phyloP scores from a whole-genome alignment of 345 rosid species.

The Eucalyptus grandis region DNA sequence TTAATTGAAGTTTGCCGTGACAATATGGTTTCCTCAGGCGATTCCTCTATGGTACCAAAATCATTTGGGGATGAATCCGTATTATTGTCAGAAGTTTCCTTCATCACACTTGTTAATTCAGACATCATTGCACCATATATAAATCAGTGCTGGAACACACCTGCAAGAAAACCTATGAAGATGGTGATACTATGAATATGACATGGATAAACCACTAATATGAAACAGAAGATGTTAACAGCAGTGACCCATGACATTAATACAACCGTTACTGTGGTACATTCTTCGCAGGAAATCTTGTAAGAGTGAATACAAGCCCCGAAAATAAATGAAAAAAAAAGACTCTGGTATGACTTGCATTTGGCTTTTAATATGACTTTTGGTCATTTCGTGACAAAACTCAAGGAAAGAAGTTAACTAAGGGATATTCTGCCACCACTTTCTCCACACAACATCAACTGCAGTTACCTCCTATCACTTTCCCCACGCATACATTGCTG shows the following conservation, averaged over 20 bases:
- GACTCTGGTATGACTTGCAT: background rate
- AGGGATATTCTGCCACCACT: background rate
- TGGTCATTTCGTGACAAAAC: background rate
- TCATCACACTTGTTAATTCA: conserved; percentile 15
- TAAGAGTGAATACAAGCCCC: background rate
- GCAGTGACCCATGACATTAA: background rate
- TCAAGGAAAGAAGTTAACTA: background rate
- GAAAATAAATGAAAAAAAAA: background rate
- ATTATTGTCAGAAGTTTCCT: conserved; percentile 36
- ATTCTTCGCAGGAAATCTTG: background rate
- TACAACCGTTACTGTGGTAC: background rate
- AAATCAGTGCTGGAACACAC: background rate
- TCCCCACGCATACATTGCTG: background rate
- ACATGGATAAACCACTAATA: background rate
- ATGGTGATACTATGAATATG: background rate
- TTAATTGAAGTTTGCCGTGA: conserved; percentile 45
- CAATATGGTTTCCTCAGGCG: conserved; percentile 32
- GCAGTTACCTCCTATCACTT: background rate
- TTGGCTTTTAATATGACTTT: background rate
- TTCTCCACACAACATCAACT: background rate
- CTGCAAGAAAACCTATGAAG: background rate
- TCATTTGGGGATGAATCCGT: conserved; percentile 31
- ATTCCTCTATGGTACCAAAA: conserved; percentile 21
- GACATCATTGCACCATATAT: conserved; percentile 17
- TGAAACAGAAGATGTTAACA: background rate